These are phyloP conservation scores for Hyphopichia homilentoma DNA, from an alignment of 805 yeast species.

Conservation along the genomic window DNA sequence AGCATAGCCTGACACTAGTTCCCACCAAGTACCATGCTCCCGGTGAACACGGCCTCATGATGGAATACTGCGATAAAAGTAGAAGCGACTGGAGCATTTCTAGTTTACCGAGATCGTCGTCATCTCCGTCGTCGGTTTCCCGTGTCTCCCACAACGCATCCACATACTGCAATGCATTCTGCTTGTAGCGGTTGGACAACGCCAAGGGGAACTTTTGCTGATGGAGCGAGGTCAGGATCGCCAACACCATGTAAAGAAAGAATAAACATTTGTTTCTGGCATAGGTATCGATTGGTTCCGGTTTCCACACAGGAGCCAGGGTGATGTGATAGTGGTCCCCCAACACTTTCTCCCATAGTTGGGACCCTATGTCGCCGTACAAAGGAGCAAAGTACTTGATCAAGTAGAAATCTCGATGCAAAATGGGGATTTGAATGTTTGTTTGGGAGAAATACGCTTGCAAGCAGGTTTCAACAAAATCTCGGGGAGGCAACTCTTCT, in stretches of 20 bases:
- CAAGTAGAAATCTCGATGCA: conserved; percentile 11
- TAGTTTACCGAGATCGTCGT: conserved; percentile 6
- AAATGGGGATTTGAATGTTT: conserved; percentile 12
- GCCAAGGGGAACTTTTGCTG: conserved; percentile 10
- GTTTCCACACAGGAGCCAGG: too few relatives aligned
- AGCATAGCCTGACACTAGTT: conserved; percentile 11
- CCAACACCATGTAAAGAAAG: conserved; percentile 11
- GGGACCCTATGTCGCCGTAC: conserved; percentile 5
- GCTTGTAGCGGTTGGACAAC: conserved; percentile 8
- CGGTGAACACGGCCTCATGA: conserved; percentile 15
- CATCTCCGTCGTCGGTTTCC: not conserved
- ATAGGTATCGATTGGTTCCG: not conserved
- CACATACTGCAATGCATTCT: conserved; percentile 7
- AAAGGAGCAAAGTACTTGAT: conserved; percentile 11
- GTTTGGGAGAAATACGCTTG: conserved; percentile 7
- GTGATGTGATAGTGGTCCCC: not conserved
- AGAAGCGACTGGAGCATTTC: conserved; percentile 14
- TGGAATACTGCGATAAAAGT: conserved; percentile 13
- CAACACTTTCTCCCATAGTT: conserved; percentile 3
- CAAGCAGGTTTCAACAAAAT: conserved; percentile 8
- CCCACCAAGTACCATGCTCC: conserved; percentile 17
- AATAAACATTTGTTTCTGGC: conserved; percentile 8
- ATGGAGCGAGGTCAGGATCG: conserved; percentile 13
- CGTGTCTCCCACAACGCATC: conserved; percentile 8
- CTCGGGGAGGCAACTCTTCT: conserved; percentile 6